These are phyloP conservation scores for Aquilaria agallochum DNA, from an alignment of 441 rosid species.

Conservation along the genomic window DNA sequence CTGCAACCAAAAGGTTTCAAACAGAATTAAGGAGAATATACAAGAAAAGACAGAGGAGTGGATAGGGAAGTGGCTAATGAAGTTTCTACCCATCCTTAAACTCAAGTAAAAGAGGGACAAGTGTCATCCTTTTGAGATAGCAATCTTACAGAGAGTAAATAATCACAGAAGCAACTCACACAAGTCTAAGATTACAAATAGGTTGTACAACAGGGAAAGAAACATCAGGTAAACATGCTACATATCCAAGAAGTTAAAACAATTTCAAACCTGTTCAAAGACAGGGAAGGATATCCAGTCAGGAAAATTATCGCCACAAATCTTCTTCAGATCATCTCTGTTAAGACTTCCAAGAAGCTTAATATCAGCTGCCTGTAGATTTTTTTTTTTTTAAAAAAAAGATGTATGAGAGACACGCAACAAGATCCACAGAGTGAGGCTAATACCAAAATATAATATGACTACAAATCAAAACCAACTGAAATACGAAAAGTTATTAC, in stretches of 20 bases:
- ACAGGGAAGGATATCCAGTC: slow-evolving; percentile 97
- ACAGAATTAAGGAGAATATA: background rate
- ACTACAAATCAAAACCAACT: slow-evolving; percentile 4
- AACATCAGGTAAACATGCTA: too few species aligned
- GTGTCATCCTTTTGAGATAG: too few species aligned
- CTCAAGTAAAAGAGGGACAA: too few species aligned
- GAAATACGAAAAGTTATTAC: background rate
- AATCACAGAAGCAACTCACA: too few species aligned
- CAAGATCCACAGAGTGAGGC: background rate
- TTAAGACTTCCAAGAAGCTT: slow-evolving; percentile 80
- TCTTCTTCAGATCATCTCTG: slow-evolving; percentile 92
- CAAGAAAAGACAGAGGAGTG: background rate
- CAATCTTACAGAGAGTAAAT: too few species aligned
- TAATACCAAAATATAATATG: background rate
- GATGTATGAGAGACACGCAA: background rate
- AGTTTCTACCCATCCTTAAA: too few species aligned
- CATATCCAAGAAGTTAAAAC: background rate
- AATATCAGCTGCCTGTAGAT: slow-evolving; percentile 76
- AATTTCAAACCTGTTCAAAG: slow-evolving; percentile 72
- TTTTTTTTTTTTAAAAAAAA: background rate
- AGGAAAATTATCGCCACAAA: slow-evolving; percentile 92
- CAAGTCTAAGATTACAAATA: too few species aligned
- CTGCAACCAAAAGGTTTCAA: slow-evolving; percentile 1
- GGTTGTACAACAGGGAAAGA: too few species aligned
- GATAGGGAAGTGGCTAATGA: too few species aligned